phyloP scores from a whole-genome alignment of 73 alveolate genomes.

The Uronychia setigera region DNA sequence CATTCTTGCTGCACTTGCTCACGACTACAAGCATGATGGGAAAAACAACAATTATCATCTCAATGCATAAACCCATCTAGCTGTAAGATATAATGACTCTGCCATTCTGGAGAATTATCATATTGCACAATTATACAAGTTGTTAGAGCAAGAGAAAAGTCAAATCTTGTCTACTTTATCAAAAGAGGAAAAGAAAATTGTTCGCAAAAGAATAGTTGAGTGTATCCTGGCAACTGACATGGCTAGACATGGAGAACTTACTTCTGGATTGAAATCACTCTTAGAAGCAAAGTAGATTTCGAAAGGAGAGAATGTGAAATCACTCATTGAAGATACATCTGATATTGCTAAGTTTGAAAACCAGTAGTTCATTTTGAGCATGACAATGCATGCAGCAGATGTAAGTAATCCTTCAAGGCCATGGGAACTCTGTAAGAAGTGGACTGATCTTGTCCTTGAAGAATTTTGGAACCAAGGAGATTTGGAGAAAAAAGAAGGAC shows the following conservation, averaged over 20 bases:
- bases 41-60: constrained; percentile 73
- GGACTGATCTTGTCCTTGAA: constrained; percentile 75
- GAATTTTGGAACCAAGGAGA: constrained; percentile 86
- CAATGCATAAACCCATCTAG: constrained; percentile 59
- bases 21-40: constrained; percentile 89
- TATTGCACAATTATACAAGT: constrained; percentile 73
- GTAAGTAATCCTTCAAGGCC: constrained; percentile 64
- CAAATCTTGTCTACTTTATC: constrained; percentile 50
- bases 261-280: neutral
- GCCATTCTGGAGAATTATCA: constrained; percentile 86
- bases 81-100: constrained; percentile 82
- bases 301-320: constrained; percentile 11
- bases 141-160: constrained; percentile 48
- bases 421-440: constrained; percentile 55
- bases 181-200: constrained; percentile 31
- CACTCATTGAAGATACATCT: neutral
- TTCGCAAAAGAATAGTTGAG: constrained; percentile 84
- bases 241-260: constrained; percentile 75
- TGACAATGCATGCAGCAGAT: constrained; percentile 70
- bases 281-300: constrained; percentile 2
- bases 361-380: constrained; percentile 41
- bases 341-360: neutral
- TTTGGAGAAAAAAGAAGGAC: constrained; percentile 61
- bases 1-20: constrained; percentile 45
- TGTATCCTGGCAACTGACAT: constrained; percentile 91